Conservation (phyloP, 1,284 basidiomycete species). For the Waitea zeae region DNA sequence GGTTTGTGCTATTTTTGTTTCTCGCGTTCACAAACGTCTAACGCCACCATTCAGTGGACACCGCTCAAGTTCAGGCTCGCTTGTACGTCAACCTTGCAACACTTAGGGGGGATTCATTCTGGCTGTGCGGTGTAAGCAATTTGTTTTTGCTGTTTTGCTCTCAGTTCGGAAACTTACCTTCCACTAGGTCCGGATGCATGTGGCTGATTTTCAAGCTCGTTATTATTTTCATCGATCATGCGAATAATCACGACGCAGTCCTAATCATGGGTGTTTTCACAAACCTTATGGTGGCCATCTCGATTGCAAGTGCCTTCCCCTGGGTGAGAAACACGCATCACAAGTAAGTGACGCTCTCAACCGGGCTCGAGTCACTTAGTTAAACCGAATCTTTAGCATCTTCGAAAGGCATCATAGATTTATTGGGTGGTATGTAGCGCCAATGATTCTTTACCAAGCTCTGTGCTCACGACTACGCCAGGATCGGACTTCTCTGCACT, state of each 20-base stretch:
- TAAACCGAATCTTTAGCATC: constrained; percentile 30
- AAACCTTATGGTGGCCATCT: constrained; percentile 33
- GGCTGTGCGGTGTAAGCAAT: constrained; percentile 51
- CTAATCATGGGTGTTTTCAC: constrained; percentile 40
- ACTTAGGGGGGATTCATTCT: constrained; percentile 53
- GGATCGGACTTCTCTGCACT: constrained; percentile 9
- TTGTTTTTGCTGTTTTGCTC: constrained; percentile 54
- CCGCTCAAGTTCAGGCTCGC: constrained; percentile 41
- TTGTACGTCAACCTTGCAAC: constrained; percentile 46
- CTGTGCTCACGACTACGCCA: not conserved
- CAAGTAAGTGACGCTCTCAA: constrained; percentile 24
- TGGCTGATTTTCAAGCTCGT: constrained; percentile 46
- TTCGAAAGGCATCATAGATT: constrained; percentile 58
- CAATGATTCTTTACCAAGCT: not conserved
- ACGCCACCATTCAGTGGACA: constrained; percentile 30
- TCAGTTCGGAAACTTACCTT: constrained; percentile 53
- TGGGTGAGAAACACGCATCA: constrained; percentile 53
- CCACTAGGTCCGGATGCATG: constrained; percentile 37
- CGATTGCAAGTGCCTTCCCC: constrained; percentile 45
- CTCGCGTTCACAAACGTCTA: not conserved
- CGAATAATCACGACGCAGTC: constrained; percentile 33
- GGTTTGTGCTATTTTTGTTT: constrained; percentile 15
- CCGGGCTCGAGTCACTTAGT: constrained; percentile 6
- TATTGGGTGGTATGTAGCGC: constrained; percentile 37
- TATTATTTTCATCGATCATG: constrained; percentile 33